Evolutionary conservation across 441 rosid species (phyloP), one percentile per base, ranked within the genome.

Genomic region (Mallotus repandus): DNA sequence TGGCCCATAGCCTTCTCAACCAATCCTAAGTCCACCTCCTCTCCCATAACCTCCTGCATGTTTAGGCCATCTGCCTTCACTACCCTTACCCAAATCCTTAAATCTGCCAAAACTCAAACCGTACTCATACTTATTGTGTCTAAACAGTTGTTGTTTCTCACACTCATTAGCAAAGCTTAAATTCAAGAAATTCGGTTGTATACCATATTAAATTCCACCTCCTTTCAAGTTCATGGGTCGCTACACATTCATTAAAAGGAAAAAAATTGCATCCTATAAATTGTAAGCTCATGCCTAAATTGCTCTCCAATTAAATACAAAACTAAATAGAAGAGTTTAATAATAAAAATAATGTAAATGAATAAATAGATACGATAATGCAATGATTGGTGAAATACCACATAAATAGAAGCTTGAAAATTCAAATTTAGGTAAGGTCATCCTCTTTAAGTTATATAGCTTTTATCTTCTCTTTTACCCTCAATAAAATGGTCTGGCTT

Each of bases 381-480:
- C 46, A 71, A 81, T 52, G 73, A 77, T 77, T 74, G 38, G 35
- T 21, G 15, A 38, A 59, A 54, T 69, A 70, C 61, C 29, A 43
- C 74, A 56, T 59, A 32, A 71, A 43, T 15, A 56, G 8, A 22
- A 18, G 49, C 25, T 38, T 67, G 56, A 59, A 64, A 61, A 29
- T 11, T 56, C 21, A 18, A 72, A 77, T 66, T 83, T 82, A 90
- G 78, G 99, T 96, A 71, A 94, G 98, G 78, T 96, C 98, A 71
- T 94, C 98, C 79, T 94, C 99, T 75, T 94, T 98, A 63, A 91
- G 54, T 82, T 96, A 98, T 82, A 88, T 91, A 62, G 93, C 95
- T 78, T 94, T 96, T 74, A 96, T 88, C 90, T 92, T 94, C 82
- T 96, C 98, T 85, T 96, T 96, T 84, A 94, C 98, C 81, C 98